Percentiles rank a stretch among this genome's conserved stretches.
These are phyloP conservation scores for Globisporangium barbulae DNA, from an alignment of 352 stramenopile species.

Conservation along the genomic window DNA sequence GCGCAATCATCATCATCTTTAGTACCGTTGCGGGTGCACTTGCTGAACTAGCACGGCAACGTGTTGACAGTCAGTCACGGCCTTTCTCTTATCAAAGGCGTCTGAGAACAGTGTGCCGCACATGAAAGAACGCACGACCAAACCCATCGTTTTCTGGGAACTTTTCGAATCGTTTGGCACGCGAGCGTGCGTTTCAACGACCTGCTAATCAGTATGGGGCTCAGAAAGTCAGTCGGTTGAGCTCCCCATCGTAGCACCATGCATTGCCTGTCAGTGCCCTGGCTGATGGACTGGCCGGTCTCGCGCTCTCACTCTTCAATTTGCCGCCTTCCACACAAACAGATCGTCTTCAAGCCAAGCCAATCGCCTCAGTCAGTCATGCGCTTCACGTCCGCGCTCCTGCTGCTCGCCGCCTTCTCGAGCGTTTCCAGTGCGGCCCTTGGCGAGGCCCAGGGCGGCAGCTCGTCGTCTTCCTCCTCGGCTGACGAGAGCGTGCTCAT, in stretches of 20 bases:
- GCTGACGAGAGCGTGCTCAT: conserved; percentile 26
- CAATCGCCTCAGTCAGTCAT: background rate
- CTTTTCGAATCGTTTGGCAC: background rate
- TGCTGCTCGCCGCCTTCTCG: conserved; percentile 1
- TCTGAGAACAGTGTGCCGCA: background rate
- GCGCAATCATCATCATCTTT: too few relatives aligned
- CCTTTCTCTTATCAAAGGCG: background rate
- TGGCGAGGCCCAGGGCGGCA: background rate
- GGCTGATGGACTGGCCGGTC: background rate
- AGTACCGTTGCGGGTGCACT: too few relatives aligned
- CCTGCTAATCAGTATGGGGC: too few relatives aligned
- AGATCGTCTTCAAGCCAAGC: background rate
- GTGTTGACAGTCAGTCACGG: too few relatives aligned
- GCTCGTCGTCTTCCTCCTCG: too few relatives aligned
- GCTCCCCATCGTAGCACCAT: too few relatives aligned
- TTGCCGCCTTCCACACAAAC: background rate
- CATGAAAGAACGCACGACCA: background rate
- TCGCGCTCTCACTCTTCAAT: background rate
- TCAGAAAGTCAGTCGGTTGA: too few relatives aligned
- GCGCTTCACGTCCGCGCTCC: background rate
- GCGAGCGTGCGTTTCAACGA: too few relatives aligned
- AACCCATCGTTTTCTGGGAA: background rate
- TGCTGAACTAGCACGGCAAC: too few relatives aligned
- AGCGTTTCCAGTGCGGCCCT: background rate
- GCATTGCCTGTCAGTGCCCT: background rate